phyloP scores from a whole-genome alignment of 208 protist genomes.

The Phytomonas sp. region DNA sequence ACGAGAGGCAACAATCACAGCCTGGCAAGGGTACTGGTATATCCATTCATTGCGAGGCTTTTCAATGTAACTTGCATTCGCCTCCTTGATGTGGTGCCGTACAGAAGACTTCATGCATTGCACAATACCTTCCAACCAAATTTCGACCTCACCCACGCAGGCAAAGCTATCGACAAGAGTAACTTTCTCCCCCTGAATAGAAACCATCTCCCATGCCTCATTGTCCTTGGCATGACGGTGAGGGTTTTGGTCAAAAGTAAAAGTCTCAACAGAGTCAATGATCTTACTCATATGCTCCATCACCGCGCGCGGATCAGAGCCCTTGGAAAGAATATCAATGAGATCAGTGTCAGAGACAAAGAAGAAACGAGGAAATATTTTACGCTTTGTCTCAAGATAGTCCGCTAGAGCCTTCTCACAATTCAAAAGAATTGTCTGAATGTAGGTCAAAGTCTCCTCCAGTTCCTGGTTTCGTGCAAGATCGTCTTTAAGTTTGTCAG shows the following conservation, averaged over 20 bases:
- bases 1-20: constrained; percentile 91
- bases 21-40: constrained; percentile 95
- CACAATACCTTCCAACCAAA: constrained; percentile 94
- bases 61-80: constrained; percentile 92
- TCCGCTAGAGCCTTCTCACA: constrained; percentile 97
- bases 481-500: constrained; percentile 71
- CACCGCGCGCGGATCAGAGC: constrained; percentile 89
- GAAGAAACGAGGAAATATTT: constrained; percentile 98
- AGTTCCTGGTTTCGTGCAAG: constrained; percentile 84
- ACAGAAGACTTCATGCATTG: constrained; percentile 81
- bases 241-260: constrained; percentile 85
- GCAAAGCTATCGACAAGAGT: constrained; percentile 82
- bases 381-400: constrained; percentile 97
- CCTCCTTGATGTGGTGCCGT: constrained; percentile 78
- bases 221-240: constrained; percentile 31
- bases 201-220: constrained; percentile 90
- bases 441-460: constrained; percentile 87
- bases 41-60: constrained; percentile 96
- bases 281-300: constrained; percentile 96
- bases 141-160: constrained; percentile 95
- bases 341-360: constrained; percentile 93
- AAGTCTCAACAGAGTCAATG: constrained; percentile 90
- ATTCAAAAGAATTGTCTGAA: constrained; percentile 87
- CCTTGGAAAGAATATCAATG: constrained; percentile 97
- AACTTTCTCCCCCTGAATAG: constrained; percentile 92